Base-by-base conservation (phyloP, 192 early-diverging fungal species). In the Mortierella alpina region DNA sequence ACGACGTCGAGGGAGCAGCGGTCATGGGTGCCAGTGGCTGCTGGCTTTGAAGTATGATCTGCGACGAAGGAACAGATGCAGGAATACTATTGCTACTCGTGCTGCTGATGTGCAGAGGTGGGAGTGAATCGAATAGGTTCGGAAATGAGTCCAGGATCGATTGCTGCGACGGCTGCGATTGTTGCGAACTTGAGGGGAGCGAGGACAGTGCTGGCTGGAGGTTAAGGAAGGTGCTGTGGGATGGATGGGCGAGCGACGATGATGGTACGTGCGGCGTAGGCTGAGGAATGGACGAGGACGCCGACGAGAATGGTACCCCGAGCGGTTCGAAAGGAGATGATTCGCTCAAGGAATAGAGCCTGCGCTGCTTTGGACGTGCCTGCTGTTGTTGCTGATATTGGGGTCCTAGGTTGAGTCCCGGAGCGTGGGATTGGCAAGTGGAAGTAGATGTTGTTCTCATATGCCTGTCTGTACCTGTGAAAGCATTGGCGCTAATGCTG, bases 101-200 rank as follows among this genome's bases (percentile, higher is more conserved):
- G 40, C 10, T 39, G 20, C 15, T 50, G 49, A 6, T 59, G 12
- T 75, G 65, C 12, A 60, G 64, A 58, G 57, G 49, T 10, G 70
- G 66, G n/a, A 72, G 52, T 6, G 77, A 72, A 8, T 72, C 54
- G 41, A 68, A 64, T 15, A 63, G 64, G 46, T 45, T 72, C 7
- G 77, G 65, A 49, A 80, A 67, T 6, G 77, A 60, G 49, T 71
- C 77, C 14, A 80, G 65, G 70, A 80, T 80, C 7, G 77, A 80
- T 11, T 64, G 44, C 9, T 76, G 67, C 50, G 61, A 50, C 4
- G 56, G 48, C 4, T 56, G 58, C 10, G 48, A 41, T 6, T 60
- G 68, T 47, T 68, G 73, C 13, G 56, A 56, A 7, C 54, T 31
- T 6, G 42, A 40, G 4, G 50, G 61, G 15, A 64, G 18, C 17